Evolutionary conservation across 78 protist species (phyloP), one percentile per base, ranked within the genome.

Genomic region (Polysphondylium violaceum): DNA sequence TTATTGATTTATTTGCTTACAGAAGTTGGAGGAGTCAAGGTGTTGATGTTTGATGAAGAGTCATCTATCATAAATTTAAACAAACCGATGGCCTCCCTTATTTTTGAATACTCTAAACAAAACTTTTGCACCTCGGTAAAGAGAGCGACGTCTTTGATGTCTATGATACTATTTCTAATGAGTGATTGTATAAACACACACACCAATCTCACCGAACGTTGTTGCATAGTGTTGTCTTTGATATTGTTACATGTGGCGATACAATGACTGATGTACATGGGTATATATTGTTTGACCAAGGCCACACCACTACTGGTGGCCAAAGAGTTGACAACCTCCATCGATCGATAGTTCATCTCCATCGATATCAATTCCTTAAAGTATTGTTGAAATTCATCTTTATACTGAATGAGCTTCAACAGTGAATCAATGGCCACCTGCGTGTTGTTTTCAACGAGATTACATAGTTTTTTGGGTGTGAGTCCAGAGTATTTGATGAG

Each of bases 291-390:
- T 2, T 85, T 43, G 5, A 97, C 98, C 25, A 96, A 78, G 31
- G 95, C 97, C 23, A 93, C 96, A n/a, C n/a, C n/a, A n/a, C n/a
- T n/a, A 9, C 95, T 65, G 0, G 95, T 93, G 11, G 98, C 96
- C 53, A 97, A 95, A 11, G 96, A 93, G 74, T 96, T 96, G 53
- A 97, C 97, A 8, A 96, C 98, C 29, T 97, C 97, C 96, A 95
- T 95, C 17, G 96, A 75, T 12, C 81, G 41, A 29, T 61, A 77
- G 59, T 77, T 90, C 81, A 97, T 96, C 51, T 97, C 98, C 98
- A 97, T 96, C 5, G 97, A 95, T 14, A 95, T 94, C 67, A 97
- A 92, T 23, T 40, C 94, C 6, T 71, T 27, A 56, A 96, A 79
- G 64, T 94, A 51, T 51, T 88, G 94, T 21, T 94, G 81, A 51